phyloP scores from a whole-genome alignment of 108 stramenopile genomes.

The Mediolabrus comicus region DNA sequence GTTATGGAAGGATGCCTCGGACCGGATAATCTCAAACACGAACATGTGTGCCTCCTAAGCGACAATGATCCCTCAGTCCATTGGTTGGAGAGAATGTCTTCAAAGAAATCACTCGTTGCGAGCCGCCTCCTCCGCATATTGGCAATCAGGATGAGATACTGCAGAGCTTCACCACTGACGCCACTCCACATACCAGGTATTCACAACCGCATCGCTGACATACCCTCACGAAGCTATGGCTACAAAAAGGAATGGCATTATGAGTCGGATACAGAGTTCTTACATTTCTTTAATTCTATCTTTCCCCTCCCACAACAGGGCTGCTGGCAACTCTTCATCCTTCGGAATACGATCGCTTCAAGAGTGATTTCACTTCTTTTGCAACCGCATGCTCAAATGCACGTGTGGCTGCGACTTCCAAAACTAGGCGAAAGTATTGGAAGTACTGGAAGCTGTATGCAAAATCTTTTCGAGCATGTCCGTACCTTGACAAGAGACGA shows the following conservation, averaged over 20 bases:
- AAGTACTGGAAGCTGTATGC: background rate
- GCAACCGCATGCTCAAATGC: slow-evolving; percentile 1
- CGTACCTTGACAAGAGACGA: slow-evolving; percentile 7
- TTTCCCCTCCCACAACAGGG: slow-evolving; percentile 1
- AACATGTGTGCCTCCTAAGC: background rate
- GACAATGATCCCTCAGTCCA: background rate
- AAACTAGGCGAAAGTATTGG: slow-evolving; percentile 6
- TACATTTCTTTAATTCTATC: slow-evolving; percentile 6
- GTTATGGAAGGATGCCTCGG: slow-evolving; percentile 8
- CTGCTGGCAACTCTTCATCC: slow-evolving; percentile 5
- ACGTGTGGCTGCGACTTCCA: slow-evolving; percentile 20
- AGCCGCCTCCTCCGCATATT: background rate
- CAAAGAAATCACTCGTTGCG: background rate
- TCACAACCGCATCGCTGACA: slow-evolving; percentile 10
- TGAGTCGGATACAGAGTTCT: background rate
- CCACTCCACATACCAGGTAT: slow-evolving; percentile 5
- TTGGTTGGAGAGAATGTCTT: background rate
- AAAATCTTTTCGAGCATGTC: background rate
- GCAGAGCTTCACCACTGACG: background rate
- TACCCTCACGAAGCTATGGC: slow-evolving; percentile 13
- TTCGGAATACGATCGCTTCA: background rate
- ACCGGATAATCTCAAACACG: background rate
- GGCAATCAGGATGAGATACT: background rate
- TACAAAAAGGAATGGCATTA: slow-evolving; percentile 10
- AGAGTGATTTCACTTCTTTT: slow-evolving; percentile 3